Base-by-base conservation (phyloP, 257 asterid genomes). In the Solanum acaule region DNA sequence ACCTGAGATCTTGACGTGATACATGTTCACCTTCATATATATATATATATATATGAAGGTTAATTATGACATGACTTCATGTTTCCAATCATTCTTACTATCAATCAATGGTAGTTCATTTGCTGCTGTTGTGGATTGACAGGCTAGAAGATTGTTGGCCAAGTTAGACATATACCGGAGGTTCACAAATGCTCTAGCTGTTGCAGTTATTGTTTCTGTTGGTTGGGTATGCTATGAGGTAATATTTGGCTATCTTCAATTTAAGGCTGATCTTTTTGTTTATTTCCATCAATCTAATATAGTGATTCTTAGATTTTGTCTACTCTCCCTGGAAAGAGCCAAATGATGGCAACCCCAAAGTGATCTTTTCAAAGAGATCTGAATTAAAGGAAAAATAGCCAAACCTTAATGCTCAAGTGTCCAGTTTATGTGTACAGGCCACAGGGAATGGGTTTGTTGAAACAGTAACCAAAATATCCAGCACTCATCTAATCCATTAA, bases 191-290 rank as follows among this genome's bases (percentile, higher is more conserved):
- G 98, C 98, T 78, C 91, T 95, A 91, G 98, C 95, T 63, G 91
- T 95, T 86, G 95, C 99, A 67, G 98, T 96, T 90, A 90, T 96
- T 37, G 95, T 96, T 81, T 96, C 98, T 85, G 96, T 96, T 91
- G 99, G 98, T 79, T 96, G 99, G 99, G 94, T 94, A 86, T 95
- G 98, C 90, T 95, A 95, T n/a, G 99, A 95, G 98, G 99, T 95
- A 94, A 89, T 85, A 85, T 81, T 88, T 88, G 84, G 76, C 37
- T 8, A 33, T 78, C 63, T 78, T 44, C 63, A 42, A 27, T 40
- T 42, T 40, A 15, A 78, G 61, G 35, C 61, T 42, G 37, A 78
- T n/a, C 29, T 6, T n/a, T 14, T 77, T 77, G 84, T 40, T 77
- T 40, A n/a, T 14, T 38, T 77, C 34, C n/a, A 13, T 77, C 35